phyloP scores from a whole-genome alignment of 441 rosid species.

The Erodium trifolium region DNA sequence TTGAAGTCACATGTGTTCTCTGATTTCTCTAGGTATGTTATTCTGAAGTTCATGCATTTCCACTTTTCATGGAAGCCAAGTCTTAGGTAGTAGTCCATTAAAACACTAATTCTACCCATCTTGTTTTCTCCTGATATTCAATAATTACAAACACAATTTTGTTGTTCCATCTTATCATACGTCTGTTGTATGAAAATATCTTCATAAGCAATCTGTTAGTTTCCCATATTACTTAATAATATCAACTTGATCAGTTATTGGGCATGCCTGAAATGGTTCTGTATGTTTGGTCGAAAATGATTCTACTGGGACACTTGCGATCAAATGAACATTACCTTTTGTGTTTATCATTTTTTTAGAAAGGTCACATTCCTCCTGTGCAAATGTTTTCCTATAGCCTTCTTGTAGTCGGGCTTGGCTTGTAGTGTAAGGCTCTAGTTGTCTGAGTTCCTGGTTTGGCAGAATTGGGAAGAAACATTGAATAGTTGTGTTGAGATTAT shows the following conservation, averaged over 20 bases:
- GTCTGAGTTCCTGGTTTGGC: neutral
- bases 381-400: neutral
- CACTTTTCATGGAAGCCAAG: neutral
- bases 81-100: neutral
- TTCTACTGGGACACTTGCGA: neutral
- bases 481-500: neutral
- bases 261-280: neutral
- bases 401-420: neutral
- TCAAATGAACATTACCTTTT: neutral
- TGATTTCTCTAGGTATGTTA: conserved; percentile 83
- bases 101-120: neutral
- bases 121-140: too few species aligned
- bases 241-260: neutral
- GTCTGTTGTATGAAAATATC: neutral
- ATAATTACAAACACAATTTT: too few species aligned
- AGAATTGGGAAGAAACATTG: neutral
- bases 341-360: neutral
- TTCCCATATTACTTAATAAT: neutral
- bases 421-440: neutral
- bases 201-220: conserved; percentile 1
- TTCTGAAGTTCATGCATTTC: conserved; percentile 3
- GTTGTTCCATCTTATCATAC: neutral
- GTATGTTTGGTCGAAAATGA: neutral
- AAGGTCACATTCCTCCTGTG: neutral
- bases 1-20: conserved; percentile 94